Evolutionary conservation across 768 basidiomycete genomes (phyloP), one percentile per base, ranked within the genome.

Genomic region (Mycena alexandri): DNA sequence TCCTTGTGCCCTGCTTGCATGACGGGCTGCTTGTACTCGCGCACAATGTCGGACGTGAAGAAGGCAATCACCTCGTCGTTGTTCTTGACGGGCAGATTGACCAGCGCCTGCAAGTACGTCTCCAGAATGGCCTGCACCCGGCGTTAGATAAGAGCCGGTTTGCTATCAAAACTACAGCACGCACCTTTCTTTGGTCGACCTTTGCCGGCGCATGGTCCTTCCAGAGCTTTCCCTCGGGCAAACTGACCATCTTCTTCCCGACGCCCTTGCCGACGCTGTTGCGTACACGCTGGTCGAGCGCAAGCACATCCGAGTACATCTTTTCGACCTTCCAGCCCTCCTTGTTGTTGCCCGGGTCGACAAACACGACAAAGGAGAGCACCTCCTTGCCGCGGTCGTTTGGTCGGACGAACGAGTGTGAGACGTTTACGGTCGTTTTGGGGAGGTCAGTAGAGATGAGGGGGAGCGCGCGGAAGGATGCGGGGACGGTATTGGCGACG

Each of bases 151-250:
- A 38, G 38, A 38, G 2, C 14, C 38, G 38, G 56, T 38, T 48
- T 34, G 6, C 2, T 38, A 38, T 48, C 24, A 68, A 51, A 57
- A 62, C 48, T 59, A 53, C 43, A 17, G 6, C 0, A 80, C 89
- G 72, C 74, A 93, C 95, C 85, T 98, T 99, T 70, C 97, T 83
- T 79, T 97, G 95, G 83, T 99, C 98, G 47, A 96, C 94, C 82
- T 93, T 96, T 33, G 94, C 94, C 34, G 97, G 97, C 0, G 96
- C 96, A 77, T 97, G 95, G 80, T 99, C 98, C 78, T 90, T 96
- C 93, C 97, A 98, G 11, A 98, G 82, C 78, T 91, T 93, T 25
- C 94, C 93, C 77, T 99, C 98, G 2, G 98, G 98, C 63, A 99
- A 78, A 60, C 79, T 84, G 21, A 84, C 89, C 53, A 99, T 89